Conservation (phyloP, 208 protist species). For the Crithidia sp. region DNA sequence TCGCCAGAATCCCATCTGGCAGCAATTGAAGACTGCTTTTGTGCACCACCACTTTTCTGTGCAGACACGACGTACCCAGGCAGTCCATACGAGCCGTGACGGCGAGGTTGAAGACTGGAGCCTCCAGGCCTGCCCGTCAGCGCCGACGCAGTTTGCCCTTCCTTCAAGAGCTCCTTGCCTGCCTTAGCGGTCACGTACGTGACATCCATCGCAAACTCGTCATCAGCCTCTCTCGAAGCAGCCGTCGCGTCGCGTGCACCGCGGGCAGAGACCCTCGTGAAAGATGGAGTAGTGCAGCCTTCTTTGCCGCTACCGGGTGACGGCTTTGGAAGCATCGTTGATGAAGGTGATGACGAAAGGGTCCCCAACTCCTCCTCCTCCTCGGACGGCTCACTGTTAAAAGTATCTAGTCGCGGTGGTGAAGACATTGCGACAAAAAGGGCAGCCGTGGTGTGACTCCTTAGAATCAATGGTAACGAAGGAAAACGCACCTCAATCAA, state of each 20-base stretch:
- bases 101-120: not conserved
- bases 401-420: not conserved
- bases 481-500: no score
- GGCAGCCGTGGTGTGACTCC: no score
- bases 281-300: not conserved
- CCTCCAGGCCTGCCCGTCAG: constrained; percentile 1
- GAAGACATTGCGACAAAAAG: not conserved
- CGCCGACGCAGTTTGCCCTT: not conserved
- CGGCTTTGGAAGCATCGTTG: not conserved
- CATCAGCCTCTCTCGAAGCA: constrained; percentile 18
- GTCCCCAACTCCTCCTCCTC: constrained; percentile 42
- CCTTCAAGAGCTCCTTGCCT: not conserved
- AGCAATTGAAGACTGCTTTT: constrained; percentile 14
- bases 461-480: no score
- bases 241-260: not conserved
- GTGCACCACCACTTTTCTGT: not conserved
- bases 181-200: constrained; percentile 43
- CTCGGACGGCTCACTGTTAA: constrained; percentile 2
- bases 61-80: not conserved
- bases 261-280: not conserved
- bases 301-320: not conserved
- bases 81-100: not conserved
- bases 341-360: constrained; percentile 5
- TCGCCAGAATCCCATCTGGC: constrained; percentile 21
- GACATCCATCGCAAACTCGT: constrained; percentile 52